Base-by-base conservation (phyloP, 345 rosid species). In the Acer saccharum region DNA sequence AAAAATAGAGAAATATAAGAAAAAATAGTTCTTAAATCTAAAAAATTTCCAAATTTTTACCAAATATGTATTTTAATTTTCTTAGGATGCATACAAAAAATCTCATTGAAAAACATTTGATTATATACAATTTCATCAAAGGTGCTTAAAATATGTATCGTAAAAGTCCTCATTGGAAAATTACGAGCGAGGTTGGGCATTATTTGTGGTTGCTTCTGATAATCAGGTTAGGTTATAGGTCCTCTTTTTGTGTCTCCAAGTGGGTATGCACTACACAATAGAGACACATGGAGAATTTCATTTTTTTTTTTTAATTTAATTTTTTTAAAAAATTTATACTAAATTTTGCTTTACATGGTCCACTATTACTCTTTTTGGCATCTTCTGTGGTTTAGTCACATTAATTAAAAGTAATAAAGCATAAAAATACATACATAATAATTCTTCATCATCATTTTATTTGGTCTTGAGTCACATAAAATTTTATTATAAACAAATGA, bases 361-460 rank as follows among this genome's bases (percentile, higher is more conserved):
- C 69, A 70, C 76, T 43, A 7, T 65, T 68, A 55, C 79, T 82
- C 84, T 78, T 82, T 78, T 75, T 74, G 84, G 79, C 79, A 82
- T 75, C 81, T 55, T 73, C 43, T 81, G 32, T 52, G 58, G 60
- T 66, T 80, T 52, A 71, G 13, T 54, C 50, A 69, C 65, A 69
- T 65, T 16, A 46, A 54, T 50, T 10, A 75, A 75, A 48, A 50
- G 10, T 58, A 23, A 18, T 52, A 23, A 29, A 55, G 23, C 8
- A 17, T 58, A 20, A 35, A 18, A 57, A 9, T 57, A 17, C 20
- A 60, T 60, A 8, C 20, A 8, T 50, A 69, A 46, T 44, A 23
- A 23, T 23, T 46, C 1, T 20, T 68, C 58, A 69, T 46, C 7
- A 44, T 68, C 58, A 69, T 69, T 39, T 68, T 23, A 44, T 32